Evolutionary conservation across 2,329 filamentous ascomycete species (phyloP), one percentile per base, ranked within the genome.

Genomic region (Cercospora janseana): DNA sequence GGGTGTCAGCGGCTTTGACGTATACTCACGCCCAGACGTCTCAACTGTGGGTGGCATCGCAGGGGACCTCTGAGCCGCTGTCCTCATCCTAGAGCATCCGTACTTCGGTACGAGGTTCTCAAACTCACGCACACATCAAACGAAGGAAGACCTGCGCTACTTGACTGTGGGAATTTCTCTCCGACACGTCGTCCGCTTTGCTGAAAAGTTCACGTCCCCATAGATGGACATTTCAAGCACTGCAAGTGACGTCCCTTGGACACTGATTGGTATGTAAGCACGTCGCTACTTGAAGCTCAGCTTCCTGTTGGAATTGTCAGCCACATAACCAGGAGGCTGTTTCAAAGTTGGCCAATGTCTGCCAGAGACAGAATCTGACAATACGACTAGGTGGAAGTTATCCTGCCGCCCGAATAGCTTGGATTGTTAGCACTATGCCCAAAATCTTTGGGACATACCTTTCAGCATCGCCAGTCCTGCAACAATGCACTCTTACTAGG

Each of bases 401-500:
- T 61, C 72, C 72, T 23, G 79, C 78, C 40, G 76, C 78, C 5
- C 66, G 82, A 16, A 62, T 77, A 2, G 78, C 77, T 1, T 82
- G 79, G 78, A 78, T 72, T 2, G 75, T 75, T 28, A 74, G 73
- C 9, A 65, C 75, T 2, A 65, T 72, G 1, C 78, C 78, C 0
- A 79, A 75, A 4, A 80, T 77, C 0, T 80, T 79, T 65, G 82
- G 79, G 79, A 78, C 78, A 1, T 81, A 81, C 55, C 77, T 79
- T 63, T 34, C 42, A 4, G 16, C 31, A 12, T 45, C 42, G 5
- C 27, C 42, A 4, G 35, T 46, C n/a, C 28, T 46, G 12, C 42
- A 35, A 9, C 28, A 24, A 46, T 46, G 9, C 20, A 18, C 3
- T 46, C 42, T 1, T 46, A 35, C 31, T 46, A 20, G 42, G 28